Conservation (phyloP, 2,329 filamentous ascomycete genomes). For the Lithohypha guttulata region DNA sequence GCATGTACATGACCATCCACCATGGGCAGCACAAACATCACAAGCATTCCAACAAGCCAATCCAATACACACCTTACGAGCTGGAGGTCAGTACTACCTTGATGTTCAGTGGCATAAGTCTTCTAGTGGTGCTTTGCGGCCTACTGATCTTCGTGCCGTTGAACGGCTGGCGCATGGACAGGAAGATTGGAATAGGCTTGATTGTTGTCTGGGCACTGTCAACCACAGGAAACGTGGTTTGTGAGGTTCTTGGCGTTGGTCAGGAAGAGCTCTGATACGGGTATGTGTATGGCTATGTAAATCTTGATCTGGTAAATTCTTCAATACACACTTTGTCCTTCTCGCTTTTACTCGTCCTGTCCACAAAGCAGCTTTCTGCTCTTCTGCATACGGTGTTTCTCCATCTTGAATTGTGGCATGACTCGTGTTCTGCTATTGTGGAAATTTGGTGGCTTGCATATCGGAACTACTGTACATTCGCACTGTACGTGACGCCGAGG, state of each 20-base stretch:
- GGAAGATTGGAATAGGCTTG: constrained; percentile 68
- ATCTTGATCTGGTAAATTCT: no score
- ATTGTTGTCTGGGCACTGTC: constrained; percentile 71
- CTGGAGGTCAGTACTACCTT: constrained; percentile 78
- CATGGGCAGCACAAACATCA: constrained; percentile 54
- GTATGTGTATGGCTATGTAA: no score
- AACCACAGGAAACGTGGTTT: constrained; percentile 67
- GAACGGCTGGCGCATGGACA: constrained; percentile 77
- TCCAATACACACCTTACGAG: constrained; percentile 64
- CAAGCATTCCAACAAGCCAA: constrained; percentile 54
- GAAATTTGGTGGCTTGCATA: no score
- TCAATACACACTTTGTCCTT: no score
- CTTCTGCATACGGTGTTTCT: no score
- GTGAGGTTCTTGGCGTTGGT: constrained; percentile 48
- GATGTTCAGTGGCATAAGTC: constrained; percentile 71
- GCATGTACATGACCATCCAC: constrained; percentile 73
- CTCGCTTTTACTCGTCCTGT: no score
- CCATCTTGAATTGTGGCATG: no score
- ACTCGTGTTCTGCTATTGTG: no score
- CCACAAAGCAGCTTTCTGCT: no score
- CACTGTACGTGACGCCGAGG: no score
- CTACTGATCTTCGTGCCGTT: constrained; percentile 71
- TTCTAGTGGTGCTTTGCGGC: constrained; percentile 68
- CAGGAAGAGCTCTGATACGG: no score
- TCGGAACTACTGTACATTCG: no score